Percentiles rank a stretch among this genome's conserved stretches.
Conservation (phyloP, 2,329 filamentous ascomycete genomes). For the Colletotrichum australisinense region DNA sequence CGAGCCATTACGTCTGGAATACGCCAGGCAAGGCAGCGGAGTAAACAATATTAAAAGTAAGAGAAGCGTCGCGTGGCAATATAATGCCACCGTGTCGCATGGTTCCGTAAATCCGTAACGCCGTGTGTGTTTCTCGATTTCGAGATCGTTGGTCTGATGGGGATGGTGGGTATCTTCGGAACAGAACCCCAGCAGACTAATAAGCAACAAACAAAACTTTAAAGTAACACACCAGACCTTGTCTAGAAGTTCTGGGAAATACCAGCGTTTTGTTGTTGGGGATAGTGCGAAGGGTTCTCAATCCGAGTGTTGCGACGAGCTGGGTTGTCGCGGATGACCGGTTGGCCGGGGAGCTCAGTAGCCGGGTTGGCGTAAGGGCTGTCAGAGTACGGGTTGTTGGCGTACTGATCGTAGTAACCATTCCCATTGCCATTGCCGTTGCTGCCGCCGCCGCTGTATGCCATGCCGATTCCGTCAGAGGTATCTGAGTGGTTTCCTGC, state of each 20-base stretch:
- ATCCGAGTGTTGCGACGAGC: conserved; percentile 95
- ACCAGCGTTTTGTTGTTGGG: conserved; percentile 91
- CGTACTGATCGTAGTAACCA: conserved; percentile 70
- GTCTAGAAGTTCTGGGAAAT: conserved; percentile 95
- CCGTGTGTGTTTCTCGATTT: conserved; percentile 15
- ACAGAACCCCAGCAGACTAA: conserved; percentile 26
- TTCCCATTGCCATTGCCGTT: conserved; percentile 53
- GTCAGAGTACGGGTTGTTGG: conserved; percentile 67
- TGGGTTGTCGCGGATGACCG: conserved; percentile 92
- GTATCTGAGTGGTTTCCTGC: conserved; percentile 80
- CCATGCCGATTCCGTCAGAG: conserved; percentile 64
- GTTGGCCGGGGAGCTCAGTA: conserved; percentile 67
- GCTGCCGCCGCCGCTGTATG: conserved; percentile 49
- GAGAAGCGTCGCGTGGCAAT: background rate
- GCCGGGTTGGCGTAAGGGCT: conserved; percentile 51
- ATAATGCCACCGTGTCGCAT: conserved; percentile 4
- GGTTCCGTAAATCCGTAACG: conserved; percentile 25
- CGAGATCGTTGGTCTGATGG: conserved; percentile 18
- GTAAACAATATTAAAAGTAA: conserved; percentile 17
- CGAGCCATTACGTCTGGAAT: background rate
- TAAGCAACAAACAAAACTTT: conserved; percentile 16
- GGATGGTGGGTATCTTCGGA: conserved; percentile 32
- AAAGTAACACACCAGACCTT: background rate
- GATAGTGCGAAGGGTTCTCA: conserved; percentile 88
- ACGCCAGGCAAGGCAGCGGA: background rate